Evolutionary conservation across 306 rosid genomes (phyloP).

Genomic region (Prunus armeniaca): DNA sequence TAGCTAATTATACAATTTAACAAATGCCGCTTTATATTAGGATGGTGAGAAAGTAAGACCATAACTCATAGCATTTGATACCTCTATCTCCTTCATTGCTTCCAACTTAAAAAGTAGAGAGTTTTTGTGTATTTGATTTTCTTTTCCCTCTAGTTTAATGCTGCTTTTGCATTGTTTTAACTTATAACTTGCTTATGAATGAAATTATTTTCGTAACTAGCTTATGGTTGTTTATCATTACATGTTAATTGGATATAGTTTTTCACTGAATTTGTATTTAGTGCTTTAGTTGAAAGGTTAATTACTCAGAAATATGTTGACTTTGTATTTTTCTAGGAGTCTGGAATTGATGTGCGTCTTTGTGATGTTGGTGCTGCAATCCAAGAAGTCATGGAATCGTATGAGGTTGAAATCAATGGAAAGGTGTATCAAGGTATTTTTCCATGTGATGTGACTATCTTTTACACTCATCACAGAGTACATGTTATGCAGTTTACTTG

Average conservation of each 20-base stretch:
- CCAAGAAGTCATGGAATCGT: constrained; percentile 97
- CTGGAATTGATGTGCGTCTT: constrained; percentile 95
- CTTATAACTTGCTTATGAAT: background rate
- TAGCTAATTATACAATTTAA: background rate
- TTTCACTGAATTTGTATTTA: background rate
- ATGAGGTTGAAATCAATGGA: constrained; percentile 94
- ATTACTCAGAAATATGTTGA: background rate
- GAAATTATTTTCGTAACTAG: background rate
- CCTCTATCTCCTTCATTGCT: background rate
- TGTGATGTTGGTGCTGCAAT: constrained; percentile 98
- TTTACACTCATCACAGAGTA: background rate
- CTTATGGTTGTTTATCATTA: background rate
- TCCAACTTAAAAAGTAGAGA: background rate
- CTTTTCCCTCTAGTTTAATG: background rate
- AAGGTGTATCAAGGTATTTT: constrained; percentile 76
- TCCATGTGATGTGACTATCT: background rate
- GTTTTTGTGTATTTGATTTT: background rate
- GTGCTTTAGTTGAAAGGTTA: background rate
- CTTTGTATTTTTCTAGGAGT: constrained; percentile 46
- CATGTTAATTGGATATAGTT: background rate
- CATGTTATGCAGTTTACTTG: background rate
- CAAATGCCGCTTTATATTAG: background rate
- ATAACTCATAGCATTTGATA: background rate
- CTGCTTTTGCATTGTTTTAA: background rate
- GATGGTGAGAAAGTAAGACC: background rate